phyloP scores from a whole-genome alignment of 2,329 filamentous ascomycete genomes.

The Helicocarpus griseus region DNA sequence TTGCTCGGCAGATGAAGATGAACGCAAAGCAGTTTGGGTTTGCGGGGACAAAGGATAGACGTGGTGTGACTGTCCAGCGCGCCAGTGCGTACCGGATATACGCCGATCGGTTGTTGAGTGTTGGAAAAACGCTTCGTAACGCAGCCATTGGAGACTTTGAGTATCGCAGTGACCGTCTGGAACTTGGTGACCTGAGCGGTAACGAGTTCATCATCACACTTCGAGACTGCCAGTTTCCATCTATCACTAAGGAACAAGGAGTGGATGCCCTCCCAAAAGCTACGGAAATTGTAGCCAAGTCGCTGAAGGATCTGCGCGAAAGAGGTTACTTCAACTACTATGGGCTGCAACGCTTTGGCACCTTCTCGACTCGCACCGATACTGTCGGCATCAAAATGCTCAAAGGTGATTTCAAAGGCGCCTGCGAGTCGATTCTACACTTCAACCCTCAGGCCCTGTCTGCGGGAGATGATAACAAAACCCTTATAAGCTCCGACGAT shows the following conservation, averaged over 20 bases:
- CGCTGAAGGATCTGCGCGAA: conserved; percentile 57
- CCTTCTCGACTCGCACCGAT: conserved; percentile 77
- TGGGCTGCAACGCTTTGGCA: conserved; percentile 92
- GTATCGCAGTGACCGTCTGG: conserved; percentile 60
- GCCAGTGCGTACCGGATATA: conserved; percentile 57
- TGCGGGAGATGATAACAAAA: too few relatives aligned
- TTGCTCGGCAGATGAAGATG: conserved; percentile 63
- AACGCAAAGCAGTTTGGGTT: conserved; percentile 63
- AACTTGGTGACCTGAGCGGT: conserved; percentile 73
- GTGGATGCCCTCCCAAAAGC: conserved; percentile 36
- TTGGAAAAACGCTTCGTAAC: conserved; percentile 54
- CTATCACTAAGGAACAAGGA: conserved; percentile 25
- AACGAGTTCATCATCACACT: conserved; percentile 92
- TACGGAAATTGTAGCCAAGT: conserved; percentile 39
- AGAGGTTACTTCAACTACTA: conserved; percentile 96
- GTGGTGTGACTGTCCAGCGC: conserved; percentile 76
- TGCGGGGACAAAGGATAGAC: conserved; percentile 83
- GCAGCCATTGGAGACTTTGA: conserved; percentile 67
- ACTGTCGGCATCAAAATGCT: conserved; percentile 76
- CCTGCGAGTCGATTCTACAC: conserved; percentile 65
- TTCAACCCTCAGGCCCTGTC: conserved; percentile 58
- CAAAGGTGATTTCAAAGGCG: conserved; percentile 67
- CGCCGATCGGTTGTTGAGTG: conserved; percentile 52
- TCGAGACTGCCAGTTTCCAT: conserved; percentile 65
- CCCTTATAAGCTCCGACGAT: conserved; percentile 62